Evolutionary conservation across 257 asterid genomes (phyloP), one percentile per base, ranked within the genome.

Genomic region (Eustoma russellianum): DNA sequence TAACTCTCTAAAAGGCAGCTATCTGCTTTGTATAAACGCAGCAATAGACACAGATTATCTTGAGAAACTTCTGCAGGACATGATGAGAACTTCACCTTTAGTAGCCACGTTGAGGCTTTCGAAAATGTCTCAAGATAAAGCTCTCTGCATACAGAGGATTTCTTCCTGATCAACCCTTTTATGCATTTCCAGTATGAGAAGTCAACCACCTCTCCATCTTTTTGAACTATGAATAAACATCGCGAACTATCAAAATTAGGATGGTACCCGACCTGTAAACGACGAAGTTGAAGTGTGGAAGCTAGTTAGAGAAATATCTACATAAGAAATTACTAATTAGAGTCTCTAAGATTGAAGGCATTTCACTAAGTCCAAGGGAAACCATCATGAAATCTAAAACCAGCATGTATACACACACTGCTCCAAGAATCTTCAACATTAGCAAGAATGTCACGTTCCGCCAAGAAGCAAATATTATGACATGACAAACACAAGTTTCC

Each of bases 101-200:
- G 54, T 77, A 73, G 13, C 28, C 60, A 48, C 74, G 80, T 57
- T 81, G 74, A 34, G 83, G 76, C 78, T 50, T 76, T 69, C 86
- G 72, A 71, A 92, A 85, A 74, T 92, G 97, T 70, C 81, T 72
- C 66, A 92, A 78, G 65, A 92, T 92, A 55, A 92, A 92, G 76
- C 80, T 85, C 63, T 88, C 95, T 0, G 99, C 97, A 50, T 88
- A 81, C 16, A 88, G 82, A 55, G 97, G 99, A 74, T 34, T 85
- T 88, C 64, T 76, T 85, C 60, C 82, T 79, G 76, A 92, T 83
- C 76, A 88, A 69, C 35, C 95, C 97, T 76, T 83, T 88, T 61
- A 92, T 77, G 80, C 99, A 88, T 81, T 92, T 92, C 99, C 99
- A 88, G 72, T 79, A 92, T 2, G 99, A 92, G 57, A 92, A 88